A percentile compares a stretch with the other conserved stretches of the same genome.
Evolutionary conservation across 108 stramenopile genomes (phyloP).

Genomic region (Pelagomonas calceolata): DNA sequence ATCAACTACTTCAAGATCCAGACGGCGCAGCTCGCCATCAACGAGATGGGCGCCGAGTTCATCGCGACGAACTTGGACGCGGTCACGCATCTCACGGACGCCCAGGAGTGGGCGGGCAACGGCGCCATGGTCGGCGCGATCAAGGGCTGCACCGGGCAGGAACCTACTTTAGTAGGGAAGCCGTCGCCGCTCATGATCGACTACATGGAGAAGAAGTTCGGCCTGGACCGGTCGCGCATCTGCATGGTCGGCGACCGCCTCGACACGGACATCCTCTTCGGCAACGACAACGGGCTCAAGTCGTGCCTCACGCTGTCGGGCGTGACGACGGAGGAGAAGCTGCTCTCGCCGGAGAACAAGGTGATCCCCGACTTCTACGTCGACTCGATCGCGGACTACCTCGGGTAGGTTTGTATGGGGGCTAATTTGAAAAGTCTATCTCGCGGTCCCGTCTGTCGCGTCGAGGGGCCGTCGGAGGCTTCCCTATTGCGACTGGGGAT

Average conservation of each 20-base stretch:
- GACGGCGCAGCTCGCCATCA: constrained; percentile 92
- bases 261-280: constrained; percentile 96
- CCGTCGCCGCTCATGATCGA: constrained; percentile 94
- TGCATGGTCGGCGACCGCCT: constrained; percentile 98
- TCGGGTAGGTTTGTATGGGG: too few species aligned
- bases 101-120: constrained; percentile 96
- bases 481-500: too few species aligned
- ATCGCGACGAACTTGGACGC: constrained; percentile 97
- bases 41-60: constrained; percentile 88
- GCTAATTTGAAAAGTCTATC: too few species aligned
- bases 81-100: constrained; percentile 92
- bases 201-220: constrained; percentile 75
- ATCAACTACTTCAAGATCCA: constrained; percentile 99
- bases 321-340: constrained; percentile 83
- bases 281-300: constrained; percentile 86
- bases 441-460: too few species aligned
- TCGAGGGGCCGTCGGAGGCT: too few species aligned
- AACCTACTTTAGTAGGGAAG: constrained; percentile 92
- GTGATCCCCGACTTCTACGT: constrained; percentile 90
- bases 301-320: constrained; percentile 83
- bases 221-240: constrained; percentile 58
- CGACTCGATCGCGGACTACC: constrained; percentile 88
- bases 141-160: constrained; percentile 90
- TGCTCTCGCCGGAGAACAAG: constrained; percentile 70
- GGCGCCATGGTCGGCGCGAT: constrained; percentile 92